These are phyloP conservation scores for Cetraspora pellucida DNA, from an alignment of 192 early-diverging fungal species.

Conservation along the genomic window DNA sequence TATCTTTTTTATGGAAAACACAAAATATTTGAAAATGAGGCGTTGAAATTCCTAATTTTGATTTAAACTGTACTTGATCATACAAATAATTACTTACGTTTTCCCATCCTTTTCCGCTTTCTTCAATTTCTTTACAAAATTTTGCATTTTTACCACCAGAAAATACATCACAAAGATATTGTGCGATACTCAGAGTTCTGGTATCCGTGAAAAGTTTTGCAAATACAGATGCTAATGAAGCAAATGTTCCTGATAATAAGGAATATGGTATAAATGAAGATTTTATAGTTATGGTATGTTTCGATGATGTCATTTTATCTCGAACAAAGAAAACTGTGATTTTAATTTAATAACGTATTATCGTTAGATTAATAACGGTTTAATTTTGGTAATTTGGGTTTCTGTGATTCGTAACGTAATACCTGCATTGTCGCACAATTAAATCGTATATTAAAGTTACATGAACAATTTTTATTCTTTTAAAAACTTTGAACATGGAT, in stretches of 20 bases:
- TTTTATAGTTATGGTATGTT: too few relatives aligned
- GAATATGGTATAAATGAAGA: constrained; percentile 47
- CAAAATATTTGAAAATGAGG: not conserved
- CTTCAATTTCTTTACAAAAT: not conserved
- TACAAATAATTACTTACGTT: not conserved
- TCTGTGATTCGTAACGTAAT: too few relatives aligned
- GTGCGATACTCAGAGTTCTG: constrained; percentile 46
- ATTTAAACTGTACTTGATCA: not conserved
- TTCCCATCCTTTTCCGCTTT: not conserved
- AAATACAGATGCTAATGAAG: constrained; percentile 77
- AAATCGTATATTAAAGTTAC: too few relatives aligned
- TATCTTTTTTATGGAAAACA: constrained; percentile 33
- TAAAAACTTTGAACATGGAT: constrained; percentile 14
- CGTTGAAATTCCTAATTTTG: not conserved
- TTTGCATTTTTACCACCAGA: constrained; percentile 14
- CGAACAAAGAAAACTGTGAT: too few relatives aligned
- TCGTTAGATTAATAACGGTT: too few relatives aligned
- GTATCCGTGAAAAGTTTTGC: constrained; percentile 74
- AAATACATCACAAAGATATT: constrained; percentile 37
- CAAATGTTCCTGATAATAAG: constrained; percentile 70
- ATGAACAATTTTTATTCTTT: too few relatives aligned
- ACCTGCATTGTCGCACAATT: too few relatives aligned
- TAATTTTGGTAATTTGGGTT: too few relatives aligned
- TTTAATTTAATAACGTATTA: too few relatives aligned
- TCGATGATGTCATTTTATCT: too few relatives aligned